Evolutionary conservation across 441 rosid species (phyloP), one percentile per base, ranked within the genome.

Genomic region (Codiaeum variegatum): DNA sequence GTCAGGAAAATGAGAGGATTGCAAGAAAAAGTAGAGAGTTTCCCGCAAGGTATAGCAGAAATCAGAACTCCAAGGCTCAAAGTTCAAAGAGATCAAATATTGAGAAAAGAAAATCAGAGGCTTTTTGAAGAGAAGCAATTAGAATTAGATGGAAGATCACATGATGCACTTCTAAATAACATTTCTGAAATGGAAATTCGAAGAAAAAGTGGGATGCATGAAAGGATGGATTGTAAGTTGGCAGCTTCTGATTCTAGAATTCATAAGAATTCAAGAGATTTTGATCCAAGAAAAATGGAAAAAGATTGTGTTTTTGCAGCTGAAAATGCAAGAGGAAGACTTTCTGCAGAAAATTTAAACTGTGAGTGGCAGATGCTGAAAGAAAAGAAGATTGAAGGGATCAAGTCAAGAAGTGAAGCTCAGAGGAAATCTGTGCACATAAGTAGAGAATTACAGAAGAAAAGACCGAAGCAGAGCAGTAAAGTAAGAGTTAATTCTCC

Each of bases 401-500:
- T 81, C 54, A 87, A 83, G 79, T 69, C 75, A 70, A 86, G 76
- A 75, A 80, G 75, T 28, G 90, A 83, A 73, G 79, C 81, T 67
- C 90, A 82, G 81, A 90, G 98, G 79, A 94, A 87, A 79, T 88
- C 96, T 76, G n/a, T 85, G 72, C 78, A 92, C 78, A 74, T 85
- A 68, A 85, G 78, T 82, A 81, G 88, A 73, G 97, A 86, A 75
- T 62, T 80, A 42, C 80, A 85, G 36, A 79, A 77, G 63, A 77
- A 78, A 78, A 83, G 80, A 71, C 74, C 83, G 52, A 88, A 83
- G 76, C 86, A 81, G 75, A 81, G 32, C 62, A 80, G 70, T 83
- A 87, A 84, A 77, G 85, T 85, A 49, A 82, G 80, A 78, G 83
- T 74, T 38, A 76, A 76, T 61, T 92, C 97, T 40, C 95, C 93